Conservation (phyloP, 495 filamentous ascomycete genomes). For the Choiromyces venosus region DNA sequence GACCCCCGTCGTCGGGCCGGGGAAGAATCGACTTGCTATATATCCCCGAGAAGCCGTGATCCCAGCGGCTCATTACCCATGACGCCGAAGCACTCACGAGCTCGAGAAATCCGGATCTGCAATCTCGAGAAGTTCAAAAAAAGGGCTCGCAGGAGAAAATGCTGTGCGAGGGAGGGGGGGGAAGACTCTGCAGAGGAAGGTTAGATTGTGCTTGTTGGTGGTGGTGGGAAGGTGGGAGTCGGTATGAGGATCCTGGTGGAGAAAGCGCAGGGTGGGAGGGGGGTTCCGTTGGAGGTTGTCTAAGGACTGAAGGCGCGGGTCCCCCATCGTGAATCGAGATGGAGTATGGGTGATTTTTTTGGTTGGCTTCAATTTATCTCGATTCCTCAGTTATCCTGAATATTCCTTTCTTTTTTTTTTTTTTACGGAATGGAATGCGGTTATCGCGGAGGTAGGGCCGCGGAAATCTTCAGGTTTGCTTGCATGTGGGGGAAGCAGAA, state of each 20-base stretch:
- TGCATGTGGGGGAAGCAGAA: background rate
- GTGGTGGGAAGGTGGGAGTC: conserved; percentile 8
- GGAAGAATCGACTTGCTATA: no score
- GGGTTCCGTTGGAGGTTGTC: conserved; percentile 5
- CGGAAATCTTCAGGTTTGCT: background rate
- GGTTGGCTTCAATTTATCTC: no score
- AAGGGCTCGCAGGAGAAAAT: conserved; percentile 3
- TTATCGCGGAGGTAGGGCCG: background rate
- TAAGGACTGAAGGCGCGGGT: background rate
- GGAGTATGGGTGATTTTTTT: background rate
- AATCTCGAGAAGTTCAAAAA: conserved; percentile 6
- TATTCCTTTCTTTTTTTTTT: background rate
- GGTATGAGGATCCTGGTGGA: conserved; percentile 17
- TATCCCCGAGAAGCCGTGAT: no score
- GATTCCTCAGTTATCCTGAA: no score
- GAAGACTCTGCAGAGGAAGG: conserved; percentile 49
- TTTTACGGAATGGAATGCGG: background rate
- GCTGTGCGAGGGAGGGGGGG: conserved; percentile 7
- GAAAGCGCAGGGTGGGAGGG: background rate
- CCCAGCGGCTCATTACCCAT: no score
- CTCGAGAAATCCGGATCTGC: background rate
- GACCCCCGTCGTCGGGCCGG: no score
- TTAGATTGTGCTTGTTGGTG: conserved; percentile 32
- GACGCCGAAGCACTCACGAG: no score
- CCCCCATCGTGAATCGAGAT: background rate